Base-by-base conservation (phyloP, 2,329 filamentous ascomycete species). In the Colletotrichum tofieldiae region DNA sequence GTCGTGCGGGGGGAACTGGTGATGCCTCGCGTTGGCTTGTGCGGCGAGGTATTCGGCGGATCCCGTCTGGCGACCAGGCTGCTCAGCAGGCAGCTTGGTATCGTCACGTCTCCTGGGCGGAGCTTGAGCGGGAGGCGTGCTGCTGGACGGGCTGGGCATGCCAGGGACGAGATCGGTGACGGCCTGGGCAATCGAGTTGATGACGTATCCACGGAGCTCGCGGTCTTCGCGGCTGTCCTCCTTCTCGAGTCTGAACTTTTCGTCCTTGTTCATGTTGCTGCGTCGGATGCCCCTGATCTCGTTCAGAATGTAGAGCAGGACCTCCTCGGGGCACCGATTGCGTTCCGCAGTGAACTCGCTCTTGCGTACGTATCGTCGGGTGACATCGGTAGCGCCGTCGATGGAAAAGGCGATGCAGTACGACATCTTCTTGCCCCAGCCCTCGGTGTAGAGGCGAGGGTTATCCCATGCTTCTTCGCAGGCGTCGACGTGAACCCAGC, bases 351-450 rank as follows among this genome's bases (percentile, higher is more conserved):
- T 92, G 77, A 93, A 88, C 76, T 92, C 91, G 73, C 86, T 87
- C 82, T 94, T 94, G 76, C 93, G 93, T 16, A 93, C 91, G 72
- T 93, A 92, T 76, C 90, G 86, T 49, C 90, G 84, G 29, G 91
- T 92, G 41, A 93, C 90, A 78, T 92, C 90, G 43, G 90, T 90
- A 18, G 90, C 89, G 26, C 91, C 96, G 73, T 99, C 96, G 69
- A 94, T 95, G 16, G 95, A 97, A 81, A 99, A 99, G 63, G 96
- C 96, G 73, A 99, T 92, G 85, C 95, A 98, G 84, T 99, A 99
- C 0, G 94, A 95, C 86, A 98, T 94, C 85, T 96, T 97, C 86
- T 96, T 96, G 76, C 93, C 92, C 96, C 96, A 99, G 72, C 95
- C 96, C 82, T 98, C 94, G 8, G 94, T 91, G 83, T 98, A 98